Evolutionary conservation across 108 stramenopile genomes (phyloP).

Genomic region (Aurantiochytrium sp.): DNA sequence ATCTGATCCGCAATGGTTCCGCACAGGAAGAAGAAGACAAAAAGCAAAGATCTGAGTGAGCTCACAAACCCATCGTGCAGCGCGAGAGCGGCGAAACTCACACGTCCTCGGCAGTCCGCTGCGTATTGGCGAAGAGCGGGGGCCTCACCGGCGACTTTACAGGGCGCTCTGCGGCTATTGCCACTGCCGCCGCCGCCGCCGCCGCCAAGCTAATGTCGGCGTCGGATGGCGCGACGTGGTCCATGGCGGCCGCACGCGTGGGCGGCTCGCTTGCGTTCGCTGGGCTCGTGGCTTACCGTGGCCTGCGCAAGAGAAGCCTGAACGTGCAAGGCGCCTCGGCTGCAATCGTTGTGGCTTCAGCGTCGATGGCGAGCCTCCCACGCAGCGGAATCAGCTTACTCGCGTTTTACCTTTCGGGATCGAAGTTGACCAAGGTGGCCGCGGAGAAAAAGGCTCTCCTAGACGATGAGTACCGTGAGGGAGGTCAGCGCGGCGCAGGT

Average conservation of each 20-base stretch:
- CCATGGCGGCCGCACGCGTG: neutral
- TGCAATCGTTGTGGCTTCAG: slow-evolving; percentile 17
- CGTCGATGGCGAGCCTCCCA: neutral
- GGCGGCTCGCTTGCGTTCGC: neutral
- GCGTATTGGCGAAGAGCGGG: too few relatives aligned
- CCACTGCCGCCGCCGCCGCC: neutral
- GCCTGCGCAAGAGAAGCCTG: neutral
- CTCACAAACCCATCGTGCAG: too few relatives aligned
- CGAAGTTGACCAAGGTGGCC: slow-evolving; percentile 18
- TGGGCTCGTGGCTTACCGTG: neutral
- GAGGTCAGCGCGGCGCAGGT: neutral
- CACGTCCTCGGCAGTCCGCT: too few relatives aligned
- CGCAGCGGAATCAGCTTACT: slow-evolving; percentile 15
- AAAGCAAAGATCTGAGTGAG: too few relatives aligned
- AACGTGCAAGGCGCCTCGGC: slow-evolving; percentile 10
- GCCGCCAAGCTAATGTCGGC: neutral
- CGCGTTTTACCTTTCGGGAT: slow-evolving; percentile 11
- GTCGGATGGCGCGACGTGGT: neutral
- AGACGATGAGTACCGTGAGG: neutral
- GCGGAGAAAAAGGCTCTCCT: neutral
- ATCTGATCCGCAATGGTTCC: too few relatives aligned
- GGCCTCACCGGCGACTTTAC: too few relatives aligned
- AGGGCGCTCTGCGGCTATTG: too few relatives aligned
- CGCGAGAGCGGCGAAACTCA: too few relatives aligned
- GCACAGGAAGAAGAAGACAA: too few relatives aligned